Conservation (phyloP, 345 rosid species). For the Anacardium occidentale region DNA sequence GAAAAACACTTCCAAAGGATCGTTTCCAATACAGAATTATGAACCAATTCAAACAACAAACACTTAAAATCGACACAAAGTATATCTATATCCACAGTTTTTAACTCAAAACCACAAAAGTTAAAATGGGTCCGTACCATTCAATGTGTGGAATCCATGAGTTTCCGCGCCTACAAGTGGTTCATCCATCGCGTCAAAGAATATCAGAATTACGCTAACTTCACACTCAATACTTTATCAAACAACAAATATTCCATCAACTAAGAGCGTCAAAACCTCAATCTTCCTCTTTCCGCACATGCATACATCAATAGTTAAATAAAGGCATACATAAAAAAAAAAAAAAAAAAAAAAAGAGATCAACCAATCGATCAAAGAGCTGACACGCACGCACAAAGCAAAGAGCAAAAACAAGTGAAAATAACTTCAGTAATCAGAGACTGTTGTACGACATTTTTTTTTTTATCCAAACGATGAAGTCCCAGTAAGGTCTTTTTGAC, state of each 20-base stretch:
- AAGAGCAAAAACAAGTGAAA: background rate
- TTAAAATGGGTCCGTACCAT: conserved; percentile 38
- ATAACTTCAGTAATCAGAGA: background rate
- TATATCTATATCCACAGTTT: background rate
- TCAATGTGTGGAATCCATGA: conserved; percentile 82
- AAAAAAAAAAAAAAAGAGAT: too few relatives aligned
- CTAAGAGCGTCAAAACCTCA: background rate
- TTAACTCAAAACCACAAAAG: background rate
- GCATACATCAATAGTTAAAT: too few relatives aligned
- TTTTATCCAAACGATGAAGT: too few relatives aligned
- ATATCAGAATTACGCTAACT: background rate
- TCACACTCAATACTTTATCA: background rate
- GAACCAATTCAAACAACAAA: background rate
- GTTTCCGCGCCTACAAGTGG: conserved; percentile 67
- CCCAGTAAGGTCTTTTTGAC: too few relatives aligned
- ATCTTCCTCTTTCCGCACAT: background rate
- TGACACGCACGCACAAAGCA: background rate
- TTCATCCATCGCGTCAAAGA: conserved; percentile 40
- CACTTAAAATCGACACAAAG: background rate
- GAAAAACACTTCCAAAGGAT: background rate
- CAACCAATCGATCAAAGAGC: background rate
- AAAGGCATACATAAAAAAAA: background rate
- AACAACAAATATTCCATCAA: background rate
- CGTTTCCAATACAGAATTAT: background rate
- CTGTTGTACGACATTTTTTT: background rate